Percentiles rank a stretch among this genome's conserved stretches.
phyloP scores from a whole-genome alignment of 768 basidiomycete species.

The Rhodosporidiobolus odoratus region DNA sequence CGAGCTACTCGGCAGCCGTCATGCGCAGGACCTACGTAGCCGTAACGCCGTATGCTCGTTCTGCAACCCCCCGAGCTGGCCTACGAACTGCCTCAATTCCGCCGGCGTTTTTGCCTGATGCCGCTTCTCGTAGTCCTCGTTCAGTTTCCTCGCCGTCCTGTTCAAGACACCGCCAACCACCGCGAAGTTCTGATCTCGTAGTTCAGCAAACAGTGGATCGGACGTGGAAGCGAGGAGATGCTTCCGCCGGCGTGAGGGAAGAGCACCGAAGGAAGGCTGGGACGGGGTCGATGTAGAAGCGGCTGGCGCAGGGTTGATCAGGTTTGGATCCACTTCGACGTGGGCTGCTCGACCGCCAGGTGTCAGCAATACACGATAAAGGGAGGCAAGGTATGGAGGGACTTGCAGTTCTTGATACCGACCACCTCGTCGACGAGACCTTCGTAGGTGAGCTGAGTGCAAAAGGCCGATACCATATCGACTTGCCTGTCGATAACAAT shows the following conservation, averaged over 20 bases:
- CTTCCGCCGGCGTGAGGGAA: slow-evolving; percentile 66
- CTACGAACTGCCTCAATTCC: slow-evolving; percentile 90
- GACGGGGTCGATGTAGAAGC: slow-evolving; percentile 37
- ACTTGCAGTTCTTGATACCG: slow-evolving; percentile 79
- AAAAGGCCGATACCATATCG: slow-evolving; percentile 90
- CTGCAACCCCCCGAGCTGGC: slow-evolving; percentile 85
- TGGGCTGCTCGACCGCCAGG: slow-evolving; percentile 43
- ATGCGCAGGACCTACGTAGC: slow-evolving; percentile 62
- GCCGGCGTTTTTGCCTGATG: slow-evolving; percentile 77
- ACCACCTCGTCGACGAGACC: slow-evolving; percentile 90
- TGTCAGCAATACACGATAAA: neutral
- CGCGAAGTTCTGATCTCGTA: slow-evolving; percentile 88
- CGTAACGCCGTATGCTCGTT: slow-evolving; percentile 82
- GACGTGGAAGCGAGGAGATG: slow-evolving; percentile 70
- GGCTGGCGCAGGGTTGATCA: slow-evolving; percentile 42
- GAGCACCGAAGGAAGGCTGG: slow-evolving; percentile 21
- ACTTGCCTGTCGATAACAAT: slow-evolving; percentile 83
- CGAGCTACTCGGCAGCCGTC: rapidly evolving
- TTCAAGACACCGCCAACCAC: slow-evolving; percentile 76
- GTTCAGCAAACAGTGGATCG: slow-evolving; percentile 73
- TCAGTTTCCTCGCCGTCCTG: slow-evolving; percentile 71
- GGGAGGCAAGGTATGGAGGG: neutral
- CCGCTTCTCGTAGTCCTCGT: slow-evolving; percentile 82
- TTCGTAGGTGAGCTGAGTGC: slow-evolving; percentile 94
- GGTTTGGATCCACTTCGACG: slow-evolving; percentile 48